Evolutionary conservation across 1,284 basidiomycete genomes (phyloP), one percentile per base, ranked within the genome.

Genomic region (Schizopora paradoxa): DNA sequence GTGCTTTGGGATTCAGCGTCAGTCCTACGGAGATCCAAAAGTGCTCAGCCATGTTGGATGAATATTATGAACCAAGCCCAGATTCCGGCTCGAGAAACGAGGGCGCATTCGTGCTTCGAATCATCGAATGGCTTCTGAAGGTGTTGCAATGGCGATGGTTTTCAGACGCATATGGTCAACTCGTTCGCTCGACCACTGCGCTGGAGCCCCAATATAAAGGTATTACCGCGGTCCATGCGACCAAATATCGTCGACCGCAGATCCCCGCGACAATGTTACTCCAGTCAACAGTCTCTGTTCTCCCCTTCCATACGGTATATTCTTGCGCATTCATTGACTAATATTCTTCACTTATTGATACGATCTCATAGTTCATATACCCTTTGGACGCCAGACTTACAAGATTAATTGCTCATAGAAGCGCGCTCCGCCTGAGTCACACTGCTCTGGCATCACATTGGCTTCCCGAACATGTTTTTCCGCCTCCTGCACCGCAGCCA

Each of bases 281-380:
- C 11, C 72, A 73, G 4, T 61, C 61, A 6, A 62, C 77, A 1
- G 76, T 78, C 1, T 70, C 74, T 7, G 73, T 81, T 27, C 58
- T 82, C 14, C 79, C 78, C 1, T 81, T 82, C 59, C 74, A 77
- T 55, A 78, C 70, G 51, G 72, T 74, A 49, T 47, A 68, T 52
- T 14, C 26, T 6, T n/a, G 21, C 3, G 7, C 25, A 6, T 25
- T 26, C n/a, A n/a, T 23, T 26, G 32, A 8, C 41, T 18, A 13
- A 28, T 41, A 16, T 14, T 25, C 13, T 6, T 35, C 6, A 39
- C 6, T 25, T 25, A 11, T 6, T 14, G 11, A 10, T 11, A 8
- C 14, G 6, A 43, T 28, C 23, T 10, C 19, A 2, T 48, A 77
- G 63, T 82, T 82, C 59, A 77, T 75, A 4, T 73, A 77, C 48